Evolutionary conservation across 73 alveolate species (phyloP).

Genomic region (Uronychia setigera): DNA sequence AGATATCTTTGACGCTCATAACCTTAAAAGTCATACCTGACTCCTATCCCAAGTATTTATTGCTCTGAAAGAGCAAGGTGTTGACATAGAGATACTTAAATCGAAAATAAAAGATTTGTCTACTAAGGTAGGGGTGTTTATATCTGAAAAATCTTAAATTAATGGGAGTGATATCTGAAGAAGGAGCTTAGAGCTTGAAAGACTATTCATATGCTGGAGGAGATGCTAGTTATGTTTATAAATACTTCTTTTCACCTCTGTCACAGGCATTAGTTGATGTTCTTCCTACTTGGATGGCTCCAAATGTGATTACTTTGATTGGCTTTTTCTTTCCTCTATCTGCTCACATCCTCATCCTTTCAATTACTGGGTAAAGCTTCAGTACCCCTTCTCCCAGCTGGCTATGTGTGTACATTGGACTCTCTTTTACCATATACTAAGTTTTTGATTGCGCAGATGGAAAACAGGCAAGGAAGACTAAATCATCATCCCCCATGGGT

Average conservation of each 20-base stretch:
- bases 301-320: constrained; percentile 51
- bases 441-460: constrained; percentile 86
- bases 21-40: background rate
- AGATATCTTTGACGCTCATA: background rate
- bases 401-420: constrained; percentile 42
- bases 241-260: constrained; percentile 36
- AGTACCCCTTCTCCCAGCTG: constrained; percentile 49
- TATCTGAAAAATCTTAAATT: too few relatives aligned
- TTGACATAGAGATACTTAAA: background rate
- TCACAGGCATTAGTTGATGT: constrained; percentile 20
- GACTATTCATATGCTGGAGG: constrained; percentile 63
- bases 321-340: constrained; percentile 46
- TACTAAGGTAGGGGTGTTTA: background rate
- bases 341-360: constrained; percentile 45
- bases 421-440: constrained; percentile 43
- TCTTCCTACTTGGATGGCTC: constrained; percentile 48
- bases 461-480: constrained; percentile 88
- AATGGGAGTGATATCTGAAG: too few relatives aligned
- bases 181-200: too few relatives aligned
- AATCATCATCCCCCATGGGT: constrained; percentile 84
- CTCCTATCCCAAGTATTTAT: background rate
- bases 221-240: constrained; percentile 36
- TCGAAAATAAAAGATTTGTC: background rate
- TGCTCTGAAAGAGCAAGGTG: background rate
- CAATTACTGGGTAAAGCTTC: constrained; percentile 20